A percentile compares a stretch with the other conserved stretches of the same genome.
Conservation (phyloP, 2,329 filamentous ascomycete genomes). For the Aspergillus spinulosporus region DNA sequence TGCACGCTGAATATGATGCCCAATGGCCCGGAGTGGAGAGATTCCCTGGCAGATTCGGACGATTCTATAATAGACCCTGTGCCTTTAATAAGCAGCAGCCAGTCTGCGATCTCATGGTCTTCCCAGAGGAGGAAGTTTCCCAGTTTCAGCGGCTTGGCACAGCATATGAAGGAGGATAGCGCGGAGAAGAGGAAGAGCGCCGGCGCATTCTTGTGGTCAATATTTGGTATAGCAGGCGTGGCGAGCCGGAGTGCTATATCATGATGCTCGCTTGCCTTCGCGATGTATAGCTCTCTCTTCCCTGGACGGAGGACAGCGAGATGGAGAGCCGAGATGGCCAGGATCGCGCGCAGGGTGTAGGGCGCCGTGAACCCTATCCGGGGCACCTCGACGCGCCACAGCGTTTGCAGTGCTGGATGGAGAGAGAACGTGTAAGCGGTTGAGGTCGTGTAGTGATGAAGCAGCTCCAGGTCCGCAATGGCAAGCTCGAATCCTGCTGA, state of each 20-base stretch:
- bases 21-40: not conserved
- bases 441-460: slow-evolving; percentile 12
- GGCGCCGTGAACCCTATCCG: not conserved
- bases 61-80: not conserved
- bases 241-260: slow-evolving; percentile 3
- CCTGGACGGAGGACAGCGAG: not conserved
- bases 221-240: not conserved
- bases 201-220: not conserved
- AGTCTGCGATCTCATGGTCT: not conserved
- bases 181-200: slow-evolving; percentile 1
- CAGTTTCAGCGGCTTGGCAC: not conserved
- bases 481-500: not conserved
- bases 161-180: not conserved
- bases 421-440: slow-evolving; percentile 6
- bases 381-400: slow-evolving; percentile 8
- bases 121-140: not conserved
- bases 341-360: slow-evolving; percentile 3
- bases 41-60: not conserved
- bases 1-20: not conserved
- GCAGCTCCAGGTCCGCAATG: slow-evolving; percentile 1
- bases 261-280: not conserved
- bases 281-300: not conserved
- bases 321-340: not conserved
- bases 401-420: not conserved
- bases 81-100: not conserved